A percentile compares a stretch with the other conserved stretches of the same genome.
Evolutionary conservation across 441 rosid species (phyloP).

Genomic region (Breynia disticha): DNA sequence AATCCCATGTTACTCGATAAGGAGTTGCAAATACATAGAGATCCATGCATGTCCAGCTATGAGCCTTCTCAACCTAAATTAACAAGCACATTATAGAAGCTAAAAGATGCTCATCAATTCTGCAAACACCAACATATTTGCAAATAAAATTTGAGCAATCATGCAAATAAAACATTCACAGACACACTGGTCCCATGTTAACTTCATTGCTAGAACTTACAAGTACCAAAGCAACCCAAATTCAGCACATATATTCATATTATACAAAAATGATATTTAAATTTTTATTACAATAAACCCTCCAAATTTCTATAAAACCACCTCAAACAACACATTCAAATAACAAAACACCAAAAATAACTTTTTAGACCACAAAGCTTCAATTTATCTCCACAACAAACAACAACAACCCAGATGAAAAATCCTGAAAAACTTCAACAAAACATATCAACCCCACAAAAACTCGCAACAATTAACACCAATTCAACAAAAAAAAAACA

Average conservation of each 20-base stretch:
- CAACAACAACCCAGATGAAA: slow-evolving; percentile 3
- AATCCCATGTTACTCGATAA: slow-evolving; percentile 93
- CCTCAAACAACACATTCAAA: too few species aligned
- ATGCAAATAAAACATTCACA: neutral
- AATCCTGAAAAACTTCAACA: slow-evolving; percentile 3
- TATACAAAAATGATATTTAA: neutral
- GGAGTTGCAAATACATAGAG: slow-evolving; percentile 92
- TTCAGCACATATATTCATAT: slow-evolving; percentile 1
- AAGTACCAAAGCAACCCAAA: neutral
- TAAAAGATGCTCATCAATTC: neutral
- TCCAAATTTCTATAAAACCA: too few species aligned
- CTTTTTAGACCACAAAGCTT: too few species aligned
- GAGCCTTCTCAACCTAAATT: slow-evolving; percentile 62
- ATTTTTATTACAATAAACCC: too few species aligned
- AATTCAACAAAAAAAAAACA: neutral
- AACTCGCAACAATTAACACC: neutral
- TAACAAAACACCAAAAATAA: too few species aligned
- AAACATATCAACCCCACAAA: neutral
- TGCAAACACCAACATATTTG: neutral
- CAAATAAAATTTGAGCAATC: neutral
- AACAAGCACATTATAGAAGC: slow-evolving; percentile 7
- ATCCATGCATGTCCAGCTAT: slow-evolving; percentile 98
- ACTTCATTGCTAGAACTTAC: neutral
- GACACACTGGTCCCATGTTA: neutral
- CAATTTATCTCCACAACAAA: too few species aligned